Percentiles rank a stretch among this genome's conserved stretches.
phyloP scores from a whole-genome alignment of 2,329 filamentous ascomycete genomes.

The Coleophoma cylindrospora region DNA sequence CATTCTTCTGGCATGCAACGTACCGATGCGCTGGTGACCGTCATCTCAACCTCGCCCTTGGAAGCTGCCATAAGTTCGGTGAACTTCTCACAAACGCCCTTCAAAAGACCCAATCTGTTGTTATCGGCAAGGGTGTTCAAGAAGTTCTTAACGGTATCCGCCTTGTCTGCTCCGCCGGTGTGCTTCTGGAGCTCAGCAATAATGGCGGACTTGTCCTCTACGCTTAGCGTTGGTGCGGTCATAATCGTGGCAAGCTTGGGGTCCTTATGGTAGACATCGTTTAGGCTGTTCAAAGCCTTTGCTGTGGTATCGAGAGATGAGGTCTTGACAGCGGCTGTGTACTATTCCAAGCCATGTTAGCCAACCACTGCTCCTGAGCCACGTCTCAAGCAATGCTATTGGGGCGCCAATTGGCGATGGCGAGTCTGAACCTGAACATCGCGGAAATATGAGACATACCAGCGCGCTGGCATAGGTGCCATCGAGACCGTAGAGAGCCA shows the following conservation, averaged over 20 bases:
- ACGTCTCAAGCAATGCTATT: slow-evolving; percentile 3
- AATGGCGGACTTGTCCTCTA: slow-evolving; percentile 79
- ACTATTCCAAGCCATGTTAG: slow-evolving; percentile 48
- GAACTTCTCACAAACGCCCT: slow-evolving; percentile 85
- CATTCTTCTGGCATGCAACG: slow-evolving; percentile 23
- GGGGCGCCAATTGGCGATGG: neutral
- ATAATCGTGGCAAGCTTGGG: slow-evolving; percentile 74
- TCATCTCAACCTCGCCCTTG: slow-evolving; percentile 89
- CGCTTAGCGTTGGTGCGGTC: slow-evolving; percentile 71
- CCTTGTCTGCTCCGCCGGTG: slow-evolving; percentile 62
- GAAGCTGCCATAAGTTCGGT: slow-evolving; percentile 79
- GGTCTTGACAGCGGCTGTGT: slow-evolving; percentile 90
- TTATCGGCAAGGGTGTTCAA: slow-evolving; percentile 86
- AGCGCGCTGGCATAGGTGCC: slow-evolving; percentile 98
- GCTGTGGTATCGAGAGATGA: slow-evolving; percentile 80
- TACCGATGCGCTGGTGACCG: slow-evolving; percentile 84
- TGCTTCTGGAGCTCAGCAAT: slow-evolving; percentile 84
- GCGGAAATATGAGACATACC: slow-evolving; percentile 54
- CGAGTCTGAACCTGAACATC: neutral
- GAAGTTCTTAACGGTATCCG: slow-evolving; percentile 89
- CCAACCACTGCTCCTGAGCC: neutral
- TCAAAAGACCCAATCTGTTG: slow-evolving; percentile 83
- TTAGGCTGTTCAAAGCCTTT: slow-evolving; percentile 70
- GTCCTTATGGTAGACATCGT: slow-evolving; percentile 73
- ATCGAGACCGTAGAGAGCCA: slow-evolving; percentile 91